Conservation (phyloP, 805 yeast genomes). For the Groenewaldozyma tartarivorans region DNA sequence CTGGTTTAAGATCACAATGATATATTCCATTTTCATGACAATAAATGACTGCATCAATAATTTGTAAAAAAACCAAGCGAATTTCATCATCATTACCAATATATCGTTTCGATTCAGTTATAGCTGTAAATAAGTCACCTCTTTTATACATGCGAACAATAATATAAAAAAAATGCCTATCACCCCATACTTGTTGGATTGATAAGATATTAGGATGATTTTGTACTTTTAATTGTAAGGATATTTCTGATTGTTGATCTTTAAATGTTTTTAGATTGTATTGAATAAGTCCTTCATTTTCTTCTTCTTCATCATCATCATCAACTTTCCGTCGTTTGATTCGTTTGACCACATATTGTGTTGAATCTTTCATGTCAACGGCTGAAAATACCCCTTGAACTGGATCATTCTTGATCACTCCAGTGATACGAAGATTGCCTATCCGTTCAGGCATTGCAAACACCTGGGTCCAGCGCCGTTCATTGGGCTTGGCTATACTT, state of each 20-base stretch:
- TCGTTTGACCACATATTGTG: neutral
- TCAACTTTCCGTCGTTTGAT: neutral
- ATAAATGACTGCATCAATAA: constrained; percentile 67
- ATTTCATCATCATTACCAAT: constrained; percentile 42
- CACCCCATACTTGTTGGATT: constrained; percentile 62
- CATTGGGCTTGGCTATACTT: too few species aligned
- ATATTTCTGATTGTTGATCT: constrained; percentile 38
- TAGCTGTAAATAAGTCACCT: constrained; percentile 73
- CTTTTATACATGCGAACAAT: constrained; percentile 75
- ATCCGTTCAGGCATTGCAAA: neutral
- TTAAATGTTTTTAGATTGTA: neutral
- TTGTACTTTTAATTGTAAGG: constrained; percentile 64
- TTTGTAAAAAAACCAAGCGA: constrained; percentile 55
- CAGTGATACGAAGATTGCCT: neutral
- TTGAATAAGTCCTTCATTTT: neutral
- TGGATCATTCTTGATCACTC: neutral
- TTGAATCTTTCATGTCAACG: neutral
- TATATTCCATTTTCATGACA: constrained; percentile 71
- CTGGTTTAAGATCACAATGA: constrained; percentile 91
- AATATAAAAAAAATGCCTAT: constrained; percentile 44
- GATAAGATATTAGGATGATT: constrained; percentile 63
- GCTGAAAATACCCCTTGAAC: neutral
- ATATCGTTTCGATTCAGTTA: constrained; percentile 48
- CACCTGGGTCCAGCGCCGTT: too few species aligned
- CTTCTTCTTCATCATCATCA: neutral